phyloP scores from a whole-genome alignment of 441 rosid species.

The Theobroma grandiflorum region DNA sequence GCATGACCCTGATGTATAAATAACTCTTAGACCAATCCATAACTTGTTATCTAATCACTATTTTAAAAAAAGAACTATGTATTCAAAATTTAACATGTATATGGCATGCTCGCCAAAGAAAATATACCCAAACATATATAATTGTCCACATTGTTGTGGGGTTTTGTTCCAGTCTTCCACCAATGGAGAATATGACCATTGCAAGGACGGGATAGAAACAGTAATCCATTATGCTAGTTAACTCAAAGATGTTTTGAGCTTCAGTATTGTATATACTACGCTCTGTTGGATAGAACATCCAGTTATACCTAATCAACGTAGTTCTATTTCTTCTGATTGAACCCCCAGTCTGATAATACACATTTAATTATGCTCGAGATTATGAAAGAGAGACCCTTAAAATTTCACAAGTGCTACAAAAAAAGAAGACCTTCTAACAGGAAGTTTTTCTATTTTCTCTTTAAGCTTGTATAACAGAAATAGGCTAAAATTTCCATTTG shows the following conservation, averaged over 20 bases:
- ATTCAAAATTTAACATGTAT: background rate
- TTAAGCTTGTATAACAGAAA: background rate
- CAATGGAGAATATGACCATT: background rate
- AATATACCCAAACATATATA: background rate
- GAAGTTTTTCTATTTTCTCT: background rate
- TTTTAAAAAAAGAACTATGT: background rate
- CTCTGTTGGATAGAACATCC: slow-evolving; percentile 9
- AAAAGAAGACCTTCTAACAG: background rate
- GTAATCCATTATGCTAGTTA: background rate
- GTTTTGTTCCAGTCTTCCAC: background rate
- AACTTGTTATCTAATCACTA: background rate
- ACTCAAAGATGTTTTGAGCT: background rate
- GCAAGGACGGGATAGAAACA: background rate
- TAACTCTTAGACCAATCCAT: slow-evolving; percentile 4
- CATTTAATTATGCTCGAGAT: background rate
- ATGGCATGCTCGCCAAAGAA: background rate
- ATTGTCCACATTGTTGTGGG: background rate
- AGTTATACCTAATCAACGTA: background rate
- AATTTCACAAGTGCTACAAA: background rate
- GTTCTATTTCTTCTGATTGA: background rate
- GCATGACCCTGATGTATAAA: background rate
- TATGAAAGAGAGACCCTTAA: background rate
- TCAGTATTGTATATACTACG: background rate
- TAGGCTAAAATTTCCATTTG: background rate
- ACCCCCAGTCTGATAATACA: background rate